phyloP scores from a whole-genome alignment of 2,329 filamentous ascomycete species.

The Colletotrichum zoysiae region DNA sequence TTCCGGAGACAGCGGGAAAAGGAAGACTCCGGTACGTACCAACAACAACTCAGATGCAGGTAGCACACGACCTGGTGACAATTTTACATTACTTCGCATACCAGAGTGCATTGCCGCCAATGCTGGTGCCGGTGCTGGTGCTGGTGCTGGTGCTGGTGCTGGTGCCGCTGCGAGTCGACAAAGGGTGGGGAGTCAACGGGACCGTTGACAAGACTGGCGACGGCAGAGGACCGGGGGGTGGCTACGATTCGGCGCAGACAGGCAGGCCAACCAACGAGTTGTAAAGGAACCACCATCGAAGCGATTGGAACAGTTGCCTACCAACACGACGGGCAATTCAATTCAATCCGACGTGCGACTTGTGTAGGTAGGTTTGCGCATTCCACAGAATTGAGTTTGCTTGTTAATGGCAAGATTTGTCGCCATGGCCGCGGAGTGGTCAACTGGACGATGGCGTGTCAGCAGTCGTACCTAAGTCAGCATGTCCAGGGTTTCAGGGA shows the following conservation, averaged over 20 bases:
- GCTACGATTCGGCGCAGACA: conserved; percentile 23
- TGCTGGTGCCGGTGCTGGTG: too few species aligned
- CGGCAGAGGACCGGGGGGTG: conserved; percentile 23
- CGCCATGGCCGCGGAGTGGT: not conserved
- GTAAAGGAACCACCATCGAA: conserved; percentile 5
- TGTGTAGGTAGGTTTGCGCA: not conserved
- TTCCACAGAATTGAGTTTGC: conserved; percentile 23
- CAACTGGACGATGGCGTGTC: conserved; percentile 7
- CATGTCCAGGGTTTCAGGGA: not conserved
- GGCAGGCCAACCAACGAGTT: conserved; percentile 14
- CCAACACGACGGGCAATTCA: not conserved
- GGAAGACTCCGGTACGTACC: not conserved
- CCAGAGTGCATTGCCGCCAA: not conserved
- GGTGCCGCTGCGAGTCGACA: not conserved
- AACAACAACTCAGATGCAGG: not conserved
- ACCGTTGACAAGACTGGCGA: conserved; percentile 8
- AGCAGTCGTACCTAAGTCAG: not conserved
- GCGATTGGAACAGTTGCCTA: not conserved
- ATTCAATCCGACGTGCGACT: not conserved
- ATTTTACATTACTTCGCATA: not conserved
- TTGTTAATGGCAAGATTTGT: conserved; percentile 12
- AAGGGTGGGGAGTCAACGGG: not conserved
- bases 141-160: not conserved
- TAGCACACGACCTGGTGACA: not conserved
- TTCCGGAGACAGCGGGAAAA: not conserved